A percentile compares a stretch with the other conserved stretches of the same genome.
Conservation (phyloP, 345 rosid species). For the Draba incana region DNA sequence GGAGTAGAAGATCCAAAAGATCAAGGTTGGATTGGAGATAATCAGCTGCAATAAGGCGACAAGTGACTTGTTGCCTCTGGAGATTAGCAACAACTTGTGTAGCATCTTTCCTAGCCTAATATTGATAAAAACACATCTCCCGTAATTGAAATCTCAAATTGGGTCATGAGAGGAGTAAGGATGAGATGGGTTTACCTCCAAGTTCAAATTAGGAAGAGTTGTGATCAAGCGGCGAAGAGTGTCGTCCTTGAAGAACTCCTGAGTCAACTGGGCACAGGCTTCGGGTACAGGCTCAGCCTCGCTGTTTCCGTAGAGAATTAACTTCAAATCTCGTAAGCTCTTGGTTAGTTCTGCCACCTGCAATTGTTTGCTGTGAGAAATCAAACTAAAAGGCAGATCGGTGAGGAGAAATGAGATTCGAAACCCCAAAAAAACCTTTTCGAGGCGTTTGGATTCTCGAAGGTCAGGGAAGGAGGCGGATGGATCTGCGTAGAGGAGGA, state of each 20-base stretch:
- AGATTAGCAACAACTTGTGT: conserved; percentile 98
- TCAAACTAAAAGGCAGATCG: not conserved
- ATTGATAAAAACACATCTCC: conserved; percentile 44
- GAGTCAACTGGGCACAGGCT: conserved; percentile 91
- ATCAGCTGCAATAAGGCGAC: conserved; percentile 85
- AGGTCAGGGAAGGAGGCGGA: conserved; percentile 42
- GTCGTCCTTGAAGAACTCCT: conserved; percentile 84
- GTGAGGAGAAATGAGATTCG: not conserved
- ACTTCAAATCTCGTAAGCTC: conserved; percentile 83
- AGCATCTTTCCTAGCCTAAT: conserved; percentile 93
- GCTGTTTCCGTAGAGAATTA: conserved; percentile 88
- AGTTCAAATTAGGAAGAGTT: conserved; percentile 74
- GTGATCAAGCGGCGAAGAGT: conserved; percentile 69
- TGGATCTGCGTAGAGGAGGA: conserved; percentile 59
- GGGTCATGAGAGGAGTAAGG: too few relatives aligned
- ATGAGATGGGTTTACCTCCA: conserved; percentile 67
- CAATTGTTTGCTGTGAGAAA: conserved; percentile 31
- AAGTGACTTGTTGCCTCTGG: conserved; percentile 94
- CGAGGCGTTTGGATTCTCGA: conserved; percentile 63
- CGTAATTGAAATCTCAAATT: too few relatives aligned
- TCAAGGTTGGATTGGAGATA: conserved; percentile 84
- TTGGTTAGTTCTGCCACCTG: conserved; percentile 77
- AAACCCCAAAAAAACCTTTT: conserved; percentile 48
- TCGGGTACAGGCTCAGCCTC: conserved; percentile 94
- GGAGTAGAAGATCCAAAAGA: conserved; percentile 74